phyloP scores from a whole-genome alignment of 2,329 filamentous ascomycete genomes.

The Diaporthe sp. region DNA sequence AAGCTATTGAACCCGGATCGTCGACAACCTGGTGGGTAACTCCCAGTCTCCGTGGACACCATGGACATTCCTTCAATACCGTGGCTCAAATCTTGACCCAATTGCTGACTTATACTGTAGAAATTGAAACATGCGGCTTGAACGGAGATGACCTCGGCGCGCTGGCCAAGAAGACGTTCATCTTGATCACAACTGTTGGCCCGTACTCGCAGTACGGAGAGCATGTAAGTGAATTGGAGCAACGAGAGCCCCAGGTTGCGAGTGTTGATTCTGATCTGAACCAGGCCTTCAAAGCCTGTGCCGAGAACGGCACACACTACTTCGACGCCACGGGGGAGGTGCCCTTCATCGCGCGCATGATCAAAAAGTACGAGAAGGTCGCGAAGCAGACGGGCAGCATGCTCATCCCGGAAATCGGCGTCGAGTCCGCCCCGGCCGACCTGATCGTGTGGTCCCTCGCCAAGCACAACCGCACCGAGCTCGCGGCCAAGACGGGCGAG shows the following conservation, averaged over 20 bases:
- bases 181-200: constrained; percentile 71
- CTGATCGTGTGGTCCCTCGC: constrained; percentile 68
- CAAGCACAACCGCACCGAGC: constrained; percentile 61
- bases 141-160: constrained; percentile 58
- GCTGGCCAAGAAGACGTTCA: constrained; percentile 67
- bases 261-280: not conserved
- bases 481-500: constrained; percentile 64
- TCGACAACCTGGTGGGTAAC: constrained; percentile 71
- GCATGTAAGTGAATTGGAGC: constrained; percentile 42
- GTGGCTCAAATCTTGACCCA: not conserved
- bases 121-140: constrained; percentile 65
- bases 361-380: constrained; percentile 66
- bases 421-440: constrained; percentile 74
- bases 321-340: constrained; percentile 73
- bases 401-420: constrained; percentile 71
- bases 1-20: constrained; percentile 77
- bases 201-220: constrained; percentile 71
- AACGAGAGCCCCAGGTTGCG: not conserved
- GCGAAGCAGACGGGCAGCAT: constrained; percentile 68
- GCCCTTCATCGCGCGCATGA: constrained; percentile 70
- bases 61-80: constrained; percentile 6
- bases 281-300: constrained; percentile 70
- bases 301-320: constrained; percentile 73
- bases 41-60: constrained; percentile 27
- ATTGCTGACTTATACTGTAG: constrained; percentile 46